Evolutionary conservation across 352 stramenopile genomes (phyloP), one percentile per base, ranked within the genome.

Genomic region (Plasmopara halstedii): DNA sequence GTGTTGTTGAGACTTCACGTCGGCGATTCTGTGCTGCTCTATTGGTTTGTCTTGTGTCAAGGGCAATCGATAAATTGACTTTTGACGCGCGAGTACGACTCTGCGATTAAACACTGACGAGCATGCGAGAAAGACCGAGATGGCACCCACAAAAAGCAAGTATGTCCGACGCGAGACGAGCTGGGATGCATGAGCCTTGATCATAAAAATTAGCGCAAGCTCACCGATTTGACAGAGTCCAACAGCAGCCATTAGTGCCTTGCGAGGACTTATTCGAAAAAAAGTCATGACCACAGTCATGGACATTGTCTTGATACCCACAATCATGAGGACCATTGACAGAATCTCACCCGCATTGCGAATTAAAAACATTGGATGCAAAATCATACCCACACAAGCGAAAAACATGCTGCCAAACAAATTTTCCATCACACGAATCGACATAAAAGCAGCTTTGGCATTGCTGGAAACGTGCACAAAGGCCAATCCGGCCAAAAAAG

Each of bases 391-490:
- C 15, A 94, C 81, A 20, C 79, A 90, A 35, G 77, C 82, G 44
- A 94, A 94, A 44, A 91, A 94, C 79, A 94, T 91, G 42, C 77
- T 90, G 0, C 82, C 82, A 35, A 94, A 94, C 31, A 94, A 42
- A 44, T 91, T 91, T 53, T 94, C 82, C 61, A 94, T 83, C 53
- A 91, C 79, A 19, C 79, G 79, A 41, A 94, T 91, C 6, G 80
- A 90, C 36, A 71, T 84, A 52, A 91, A 85, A 6, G 80, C 80
- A 11, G 51, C 67, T 42, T 90, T 83, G 8, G 71, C 76, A 22
- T 81, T 70, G 13, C 46, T 56, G 11, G 76, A 83, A 17, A 75
- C 67, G 29, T 83, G 81, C 18, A 91, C 73, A 40, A 94, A 94
- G 18, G 79, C 79, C 11, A 94, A 36, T 2, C 82, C 82, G 13